A percentile compares a stretch with the other conserved stretches of the same genome.
Conservation (phyloP, 2,329 filamentous ascomycete species). For the Aspergillus sp. region DNA sequence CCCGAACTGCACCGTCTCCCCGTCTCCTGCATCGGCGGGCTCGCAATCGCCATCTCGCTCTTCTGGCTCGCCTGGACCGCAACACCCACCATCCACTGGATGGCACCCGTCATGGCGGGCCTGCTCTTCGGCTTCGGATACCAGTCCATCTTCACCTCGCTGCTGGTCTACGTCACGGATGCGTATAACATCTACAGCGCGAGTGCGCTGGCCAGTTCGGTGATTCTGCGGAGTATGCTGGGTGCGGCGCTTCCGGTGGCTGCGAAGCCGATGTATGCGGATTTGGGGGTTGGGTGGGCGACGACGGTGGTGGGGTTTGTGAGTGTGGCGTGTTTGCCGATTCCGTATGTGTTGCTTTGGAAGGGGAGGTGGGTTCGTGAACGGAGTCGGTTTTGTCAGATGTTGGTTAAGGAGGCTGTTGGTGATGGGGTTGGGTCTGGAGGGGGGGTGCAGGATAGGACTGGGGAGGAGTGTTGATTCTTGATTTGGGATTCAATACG, state of each 20-base stretch:
- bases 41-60: conserved; percentile 53
- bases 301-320: conserved; percentile 43
- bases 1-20: conserved; percentile 68
- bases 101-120: conserved; percentile 60
- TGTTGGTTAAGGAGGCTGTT: conserved; percentile 23
- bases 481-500: too few relatives aligned
- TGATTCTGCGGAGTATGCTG: conserved; percentile 50
- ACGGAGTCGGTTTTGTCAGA: conserved; percentile 32
- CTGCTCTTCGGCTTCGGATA: conserved; percentile 63
- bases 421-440: background rate
- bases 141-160: conserved; percentile 62
- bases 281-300: conserved; percentile 42
- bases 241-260: conserved; percentile 59
- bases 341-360: conserved; percentile 40
- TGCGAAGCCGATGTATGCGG: conserved; percentile 37
- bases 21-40: conserved; percentile 68
- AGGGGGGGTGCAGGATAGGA: background rate
- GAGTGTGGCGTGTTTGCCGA: conserved; percentile 38
- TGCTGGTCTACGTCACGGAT: conserved; percentile 65
- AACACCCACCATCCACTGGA: conserved; percentile 49
- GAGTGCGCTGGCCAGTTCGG: conserved; percentile 54
- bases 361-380: conserved; percentile 28
- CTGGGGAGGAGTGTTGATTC: background rate
- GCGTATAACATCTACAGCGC: conserved; percentile 67
- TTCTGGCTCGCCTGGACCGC: conserved; percentile 64